These are phyloP conservation scores for Vitis hybrid DNA, from an alignment of 177 flowering plant genomes.

Conservation along the genomic window DNA sequence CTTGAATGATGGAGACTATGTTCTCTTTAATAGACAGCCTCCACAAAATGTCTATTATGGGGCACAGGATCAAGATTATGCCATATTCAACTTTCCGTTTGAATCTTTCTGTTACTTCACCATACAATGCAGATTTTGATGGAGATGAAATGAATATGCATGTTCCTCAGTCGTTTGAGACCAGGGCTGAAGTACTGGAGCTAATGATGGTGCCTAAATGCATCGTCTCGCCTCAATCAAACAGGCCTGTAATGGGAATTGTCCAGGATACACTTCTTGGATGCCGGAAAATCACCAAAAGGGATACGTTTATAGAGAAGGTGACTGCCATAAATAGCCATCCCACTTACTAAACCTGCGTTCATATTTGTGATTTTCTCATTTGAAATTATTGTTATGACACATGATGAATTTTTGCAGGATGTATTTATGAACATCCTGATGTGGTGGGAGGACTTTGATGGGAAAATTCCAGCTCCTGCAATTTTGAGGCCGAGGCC, in stretches of 20 bases:
- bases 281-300: slow-evolving; percentile 93
- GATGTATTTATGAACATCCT: slow-evolving; percentile 98
- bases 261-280: slow-evolving; percentile 99
- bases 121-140: slow-evolving; percentile 99
- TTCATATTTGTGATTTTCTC: not conserved
- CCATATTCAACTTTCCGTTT: slow-evolving; percentile 96
- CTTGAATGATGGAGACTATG: slow-evolving; percentile 93
- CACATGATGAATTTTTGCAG: slow-evolving; percentile 33
- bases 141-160: slow-evolving; percentile 99
- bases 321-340: slow-evolving; percentile 26
- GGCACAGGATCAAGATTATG: slow-evolving; percentile 92
- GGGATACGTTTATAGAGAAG: slow-evolving; percentile 98
- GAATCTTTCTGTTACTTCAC: slow-evolving; percentile 95
- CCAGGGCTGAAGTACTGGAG: slow-evolving; percentile 98
- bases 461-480: slow-evolving; percentile 96
- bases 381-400: not conserved
- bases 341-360: not conserved
- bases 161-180: slow-evolving; percentile 99
- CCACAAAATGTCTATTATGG: slow-evolving; percentile 99
- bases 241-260: slow-evolving; percentile 99
- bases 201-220: slow-evolving; percentile 99
- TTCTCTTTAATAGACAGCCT: slow-evolving; percentile 98
- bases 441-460: slow-evolving; percentile 99
- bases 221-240: slow-evolving; percentile 95
- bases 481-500: slow-evolving; percentile 95